Evolutionary conservation across 2,329 filamentous ascomycete species (phyloP), one percentile per base, ranked within the genome.

Genomic region (Paecilomyces sp.): DNA sequence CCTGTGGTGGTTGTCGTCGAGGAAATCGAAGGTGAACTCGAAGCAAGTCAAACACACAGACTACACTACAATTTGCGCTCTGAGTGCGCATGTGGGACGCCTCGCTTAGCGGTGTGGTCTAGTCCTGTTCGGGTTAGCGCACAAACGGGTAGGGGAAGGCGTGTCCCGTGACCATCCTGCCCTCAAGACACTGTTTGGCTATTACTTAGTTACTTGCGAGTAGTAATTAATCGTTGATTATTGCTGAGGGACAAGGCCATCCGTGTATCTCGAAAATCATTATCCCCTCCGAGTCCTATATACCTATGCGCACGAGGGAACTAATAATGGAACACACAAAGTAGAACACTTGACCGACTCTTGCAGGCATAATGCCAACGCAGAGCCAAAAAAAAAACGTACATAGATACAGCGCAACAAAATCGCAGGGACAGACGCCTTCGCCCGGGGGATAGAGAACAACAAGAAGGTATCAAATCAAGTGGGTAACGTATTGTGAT

Each of bases 71-170:
- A 61, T 60, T 64, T 65, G 64, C 61, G 60, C 59, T 60, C 58
- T 59, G 22, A 11, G 34, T 55, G 58, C 60, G 58, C 58, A 63
- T 69, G 66, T 68, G 67, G 66, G 66, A 66, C 62, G 61, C 55
- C 66, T 74, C 71, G 71, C 71, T 74, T 74, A 74, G 69, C 64
- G 61, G 61, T 60, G 57, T 57, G 55, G 65, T 58, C 67, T 68
- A 65, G 59, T 25, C 66, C 61, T 5, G 1, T 57, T 65, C 3
- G 61, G 70, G 15, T 64, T 73, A 70, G 68, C 4, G 57, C 22
- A 1, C 57, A 53, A 61, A 58, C 47, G 56, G 33, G 64, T 69
- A 67, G 67, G 70, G 67, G 67, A 65, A 62, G 61, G 55, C 50
- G 12, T 33, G 60, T 70, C 71, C 62, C 69, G 70, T 72, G 71